Evolutionary conservation across 805 yeast species (phyloP).

Genomic region (Starmerella riodocensis): DNA sequence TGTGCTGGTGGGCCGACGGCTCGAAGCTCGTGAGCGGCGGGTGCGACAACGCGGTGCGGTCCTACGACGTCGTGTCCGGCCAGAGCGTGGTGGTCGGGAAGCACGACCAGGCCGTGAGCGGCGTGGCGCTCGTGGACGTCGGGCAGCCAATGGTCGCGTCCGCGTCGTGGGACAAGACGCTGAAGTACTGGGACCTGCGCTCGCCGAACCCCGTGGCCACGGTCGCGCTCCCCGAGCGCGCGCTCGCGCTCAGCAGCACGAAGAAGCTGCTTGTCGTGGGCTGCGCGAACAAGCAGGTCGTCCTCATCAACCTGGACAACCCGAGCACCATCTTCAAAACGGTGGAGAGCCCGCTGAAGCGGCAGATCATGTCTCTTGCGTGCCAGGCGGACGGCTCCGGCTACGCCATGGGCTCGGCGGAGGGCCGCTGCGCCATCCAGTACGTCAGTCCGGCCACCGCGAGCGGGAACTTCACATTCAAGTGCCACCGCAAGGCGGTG

Average conservation of each 20-base stretch:
- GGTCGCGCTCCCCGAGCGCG: slow-evolving; percentile 75
- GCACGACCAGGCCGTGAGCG: slow-evolving; percentile 68
- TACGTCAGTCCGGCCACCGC: slow-evolving; percentile 67
- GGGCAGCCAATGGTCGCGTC: slow-evolving; percentile 66
- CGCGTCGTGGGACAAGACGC: slow-evolving; percentile 94
- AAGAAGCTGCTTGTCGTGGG: slow-evolving; percentile 81
- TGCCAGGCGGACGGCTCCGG: slow-evolving; percentile 92
- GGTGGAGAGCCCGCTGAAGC: slow-evolving; percentile 63
- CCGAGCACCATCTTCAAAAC: slow-evolving; percentile 75
- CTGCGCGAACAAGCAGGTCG: slow-evolving; percentile 78
- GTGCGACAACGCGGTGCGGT: slow-evolving; percentile 72
- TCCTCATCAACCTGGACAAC: slow-evolving; percentile 56
- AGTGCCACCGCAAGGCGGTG: slow-evolving; percentile 69
- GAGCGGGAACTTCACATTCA: slow-evolving; percentile 64
- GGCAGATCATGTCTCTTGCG: slow-evolving; percentile 70
- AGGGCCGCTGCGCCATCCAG: slow-evolving; percentile 91
- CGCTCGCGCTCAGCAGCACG: slow-evolving; percentile 73
- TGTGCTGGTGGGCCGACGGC: slow-evolving; percentile 80
- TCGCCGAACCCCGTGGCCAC: slow-evolving; percentile 66
- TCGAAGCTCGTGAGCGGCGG: slow-evolving; percentile 80
- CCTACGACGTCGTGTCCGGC: slow-evolving; percentile 71
- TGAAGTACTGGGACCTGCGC: slow-evolving; percentile 90
- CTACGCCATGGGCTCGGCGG: slow-evolving; percentile 82
- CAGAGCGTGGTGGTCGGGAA: slow-evolving; percentile 74
- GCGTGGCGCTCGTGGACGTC: slow-evolving; percentile 65